Evolutionary conservation across 2,329 filamentous ascomycete genomes (phyloP), one percentile per base, ranked within the genome.

Genomic region (Purpureocillium lavendulum): DNA sequence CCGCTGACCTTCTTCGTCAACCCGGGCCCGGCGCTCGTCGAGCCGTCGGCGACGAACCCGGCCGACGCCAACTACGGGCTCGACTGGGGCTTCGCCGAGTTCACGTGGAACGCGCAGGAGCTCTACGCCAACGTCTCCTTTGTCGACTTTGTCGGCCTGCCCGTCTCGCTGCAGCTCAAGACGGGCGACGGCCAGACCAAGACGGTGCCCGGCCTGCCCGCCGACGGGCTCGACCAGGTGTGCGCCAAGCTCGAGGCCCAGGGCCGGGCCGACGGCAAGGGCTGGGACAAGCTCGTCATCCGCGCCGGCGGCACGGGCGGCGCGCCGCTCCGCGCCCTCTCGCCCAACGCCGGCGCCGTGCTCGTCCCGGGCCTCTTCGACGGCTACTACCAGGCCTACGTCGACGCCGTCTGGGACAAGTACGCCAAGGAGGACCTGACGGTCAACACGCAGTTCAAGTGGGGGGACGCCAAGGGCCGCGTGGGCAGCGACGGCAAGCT

Each of bases 121-220:
- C 60, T 84, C 5, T 85, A 76, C 53, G 77, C 75, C 49, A 84
- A 84, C 49, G 80, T 89, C 50, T 77, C 71, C 45, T 82, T 83
- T 55, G 85, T 89, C 39, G 84, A 89, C 64, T 89, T 89, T 59
- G 73, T 87, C 45, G 66, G 66, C 49, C 56, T 82, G 48, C 80
- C 82, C n/a, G 70, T 83, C 38, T 70, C 74, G 1, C 67, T 82
- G 46, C 55, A 60, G 43, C 68, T 82, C 34, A 59, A 60, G 40
- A 72, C 69, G 44, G 64, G 63, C 15, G 55, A 59, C 33, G 73
- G 71, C 33, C 46, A 48, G 10, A 53, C 62, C 14, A 67, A 68
- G 45, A 60, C 53, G 13, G 74, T 77, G 9, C 55, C 58, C n/a
- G 75, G 75, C 17, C 57, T 77, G 45, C 65, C 66, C 2, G 38